Base-by-base conservation (phyloP, 257 asterid species). In the Solanum pinnatisectum region DNA sequence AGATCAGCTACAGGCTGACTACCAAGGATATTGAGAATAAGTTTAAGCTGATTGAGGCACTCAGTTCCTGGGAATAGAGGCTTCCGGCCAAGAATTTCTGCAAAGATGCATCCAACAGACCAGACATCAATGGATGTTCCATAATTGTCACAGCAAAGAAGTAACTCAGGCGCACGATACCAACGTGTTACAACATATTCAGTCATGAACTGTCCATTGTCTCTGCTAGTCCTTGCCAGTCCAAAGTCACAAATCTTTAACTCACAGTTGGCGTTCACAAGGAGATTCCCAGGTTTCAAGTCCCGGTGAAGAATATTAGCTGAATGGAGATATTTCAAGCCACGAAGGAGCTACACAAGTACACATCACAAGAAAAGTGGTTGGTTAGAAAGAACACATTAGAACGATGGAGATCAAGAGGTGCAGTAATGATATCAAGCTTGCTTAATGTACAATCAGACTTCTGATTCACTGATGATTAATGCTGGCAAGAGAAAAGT, bases 101-200 rank as follows among this genome's bases (percentile, higher is more conserved):
- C 94, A 65, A 92, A 92, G 85, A 92, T 92, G 86, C 94, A 92
- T 30, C 94, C 94, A 18, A 92, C 94, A 59, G 94, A 92, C 92
- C 92, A 92, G 40, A 92, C 86, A 16, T 90, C 94, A 49, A 92
- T 92, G 36, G 94, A 92, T 77, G 92, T 87, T 85, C 92, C 92
- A 12, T 90, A 90, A 23, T 90, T 88, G 87, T 92, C 92, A 40
- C 91, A 90, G 81, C 92, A 89, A 40, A 92, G 92, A 5, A 92
- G 92, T 7, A 92, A 88, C 84, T 90, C 92, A 10, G 92, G 94
- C 52, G 94, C 94, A 11, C 94, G 92, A 36, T 92, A 92, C 94
- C 94, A 92, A 10, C 94, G 89, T 15, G 94, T 92, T 87, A 92
- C 94, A 12, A 92, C 92, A 73, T 92, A 92, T 85, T 92, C 94